Conservation (phyloP, 345 rosid species). For the Rhizophora apiculata region DNA sequence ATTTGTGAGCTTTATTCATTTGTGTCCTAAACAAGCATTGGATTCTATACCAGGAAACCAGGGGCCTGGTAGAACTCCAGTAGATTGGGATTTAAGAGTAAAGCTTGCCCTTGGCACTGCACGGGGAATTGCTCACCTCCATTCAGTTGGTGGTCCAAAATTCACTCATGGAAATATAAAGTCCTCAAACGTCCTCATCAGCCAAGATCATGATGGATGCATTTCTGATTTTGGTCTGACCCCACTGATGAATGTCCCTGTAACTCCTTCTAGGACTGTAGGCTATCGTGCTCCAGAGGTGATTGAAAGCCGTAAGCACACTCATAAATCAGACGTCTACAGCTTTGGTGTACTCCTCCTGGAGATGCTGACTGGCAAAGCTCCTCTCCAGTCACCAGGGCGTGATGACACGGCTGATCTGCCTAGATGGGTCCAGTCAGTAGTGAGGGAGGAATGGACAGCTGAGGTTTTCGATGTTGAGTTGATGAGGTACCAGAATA, state of each 20-base stretch:
- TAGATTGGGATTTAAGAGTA: slow-evolving; percentile 71
- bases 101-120: slow-evolving; percentile 67
- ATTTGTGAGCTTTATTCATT: neutral
- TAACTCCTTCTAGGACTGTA: slow-evolving; percentile 51
- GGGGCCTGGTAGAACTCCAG: slow-evolving; percentile 51
- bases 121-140: slow-evolving; percentile 71
- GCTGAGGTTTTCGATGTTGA: slow-evolving; percentile 84
- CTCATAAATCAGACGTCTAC: slow-evolving; percentile 67
- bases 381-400: slow-evolving; percentile 64
- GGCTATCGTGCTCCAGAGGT: slow-evolving; percentile 80
- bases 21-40: slow-evolving; percentile 7
- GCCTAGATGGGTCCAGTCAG: slow-evolving; percentile 88
- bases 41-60: slow-evolving; percentile 45
- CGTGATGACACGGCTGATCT: slow-evolving; percentile 76
- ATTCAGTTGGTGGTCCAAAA: slow-evolving; percentile 63
- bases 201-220: slow-evolving; percentile 49
- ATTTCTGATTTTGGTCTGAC: slow-evolving; percentile 68
- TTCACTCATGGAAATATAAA: slow-evolving; percentile 81
- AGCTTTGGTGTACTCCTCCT: slow-evolving; percentile 77
- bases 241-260: slow-evolving; percentile 61
- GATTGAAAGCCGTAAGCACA: slow-evolving; percentile 68
- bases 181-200: slow-evolving; percentile 74
- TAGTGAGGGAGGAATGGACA: slow-evolving; percentile 90
- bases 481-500: slow-evolving; percentile 69
- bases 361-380: slow-evolving; percentile 77